Conservation (phyloP, 225 moss, liverwort and hornwort genomes). For the Marchantia polymorpha region DNA sequence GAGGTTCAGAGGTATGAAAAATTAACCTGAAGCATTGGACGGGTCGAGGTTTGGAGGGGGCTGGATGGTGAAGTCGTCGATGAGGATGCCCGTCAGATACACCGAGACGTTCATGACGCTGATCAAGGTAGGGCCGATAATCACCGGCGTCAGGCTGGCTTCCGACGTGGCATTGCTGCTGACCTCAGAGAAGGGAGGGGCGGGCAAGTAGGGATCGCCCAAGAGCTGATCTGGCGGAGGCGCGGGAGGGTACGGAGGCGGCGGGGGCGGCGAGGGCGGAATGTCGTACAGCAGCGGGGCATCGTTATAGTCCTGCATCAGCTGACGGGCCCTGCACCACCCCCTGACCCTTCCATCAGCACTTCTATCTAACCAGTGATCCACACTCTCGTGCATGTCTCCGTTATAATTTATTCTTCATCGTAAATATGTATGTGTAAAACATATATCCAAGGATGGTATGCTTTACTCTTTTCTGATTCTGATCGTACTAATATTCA, state of each 20-base stretch:
- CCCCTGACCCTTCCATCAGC: not conserved
- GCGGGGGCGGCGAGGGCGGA: not conserved
- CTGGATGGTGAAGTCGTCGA: conserved; percentile 19
- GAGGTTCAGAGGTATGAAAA: not conserved
- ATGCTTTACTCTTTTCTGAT: too few species aligned
- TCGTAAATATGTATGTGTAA: too few species aligned
- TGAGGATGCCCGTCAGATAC: conserved; percentile 28
- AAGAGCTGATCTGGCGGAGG: not conserved
- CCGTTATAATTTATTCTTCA: too few species aligned
- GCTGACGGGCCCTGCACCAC: not conserved
- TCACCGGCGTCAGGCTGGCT: not conserved
- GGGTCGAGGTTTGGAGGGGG: not conserved
- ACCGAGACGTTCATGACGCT: conserved; percentile 37
- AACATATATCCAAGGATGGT: too few species aligned
- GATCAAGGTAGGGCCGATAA: conserved; percentile 7
- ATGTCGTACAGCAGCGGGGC: too few species aligned
- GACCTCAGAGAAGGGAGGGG: too few species aligned
- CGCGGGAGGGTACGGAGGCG: not conserved
- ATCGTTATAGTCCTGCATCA: not conserved
- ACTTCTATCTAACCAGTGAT: too few species aligned
- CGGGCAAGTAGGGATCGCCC: too few species aligned
- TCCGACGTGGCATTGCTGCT: not conserved
- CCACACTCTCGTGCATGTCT: too few species aligned
- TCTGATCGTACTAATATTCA: too few species aligned
- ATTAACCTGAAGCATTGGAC: not conserved